Conservation (phyloP, 805 yeast genomes). For the Yarrowia sp. region DNA sequence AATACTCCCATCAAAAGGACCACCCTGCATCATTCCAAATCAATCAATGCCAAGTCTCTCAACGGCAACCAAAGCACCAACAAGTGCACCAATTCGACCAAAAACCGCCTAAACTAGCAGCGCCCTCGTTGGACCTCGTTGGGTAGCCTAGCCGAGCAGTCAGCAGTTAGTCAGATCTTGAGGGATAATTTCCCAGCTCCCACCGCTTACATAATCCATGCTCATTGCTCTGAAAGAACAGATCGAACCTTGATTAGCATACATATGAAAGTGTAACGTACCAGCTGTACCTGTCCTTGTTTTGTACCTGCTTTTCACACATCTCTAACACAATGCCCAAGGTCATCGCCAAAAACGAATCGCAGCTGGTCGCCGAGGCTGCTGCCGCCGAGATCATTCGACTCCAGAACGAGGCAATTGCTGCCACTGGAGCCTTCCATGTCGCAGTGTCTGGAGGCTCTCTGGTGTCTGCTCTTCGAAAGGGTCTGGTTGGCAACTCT, state of each 20-base stretch:
- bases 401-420: conserved; percentile 32
- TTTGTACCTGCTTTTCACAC: background rate
- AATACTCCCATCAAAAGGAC: too few relatives aligned
- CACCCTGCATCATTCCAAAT: too few relatives aligned
- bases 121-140: background rate
- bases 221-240: conserved; percentile 6
- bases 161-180: background rate
- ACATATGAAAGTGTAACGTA: conserved; percentile 4
- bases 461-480: conserved; percentile 70
- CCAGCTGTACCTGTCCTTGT: background rate
- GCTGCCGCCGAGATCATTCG: conserved; percentile 32
- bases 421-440: conserved; percentile 56
- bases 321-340: conserved; percentile 16
- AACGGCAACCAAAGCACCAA: too few relatives aligned
- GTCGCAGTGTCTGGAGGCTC: conserved; percentile 94
- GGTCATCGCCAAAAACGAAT: conserved; percentile 34
- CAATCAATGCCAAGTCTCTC: too few relatives aligned
- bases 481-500: conserved; percentile 68
- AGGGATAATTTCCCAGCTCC: background rate
- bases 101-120: too few relatives aligned
- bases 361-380: conserved; percentile 34
- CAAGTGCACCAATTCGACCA: too few relatives aligned
- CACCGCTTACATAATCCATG: conserved; percentile 1
- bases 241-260: conserved; percentile 21
- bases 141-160: conserved; percentile 3